phyloP scores from a whole-genome alignment of 2,329 filamentous ascomycete species.

The Biscogniauxia mediterranea region DNA sequence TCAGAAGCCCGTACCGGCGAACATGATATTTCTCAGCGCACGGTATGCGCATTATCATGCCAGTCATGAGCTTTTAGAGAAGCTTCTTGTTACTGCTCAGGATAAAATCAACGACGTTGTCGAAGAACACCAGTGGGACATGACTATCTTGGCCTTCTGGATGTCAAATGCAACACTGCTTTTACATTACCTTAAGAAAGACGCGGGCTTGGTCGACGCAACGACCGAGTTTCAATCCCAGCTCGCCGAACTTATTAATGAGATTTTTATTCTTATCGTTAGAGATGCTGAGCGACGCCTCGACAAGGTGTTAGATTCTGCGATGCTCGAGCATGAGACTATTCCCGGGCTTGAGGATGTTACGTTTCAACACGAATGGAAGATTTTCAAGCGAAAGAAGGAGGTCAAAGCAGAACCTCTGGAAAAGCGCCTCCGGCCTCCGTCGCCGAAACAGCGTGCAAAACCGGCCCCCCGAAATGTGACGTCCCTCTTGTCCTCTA shows the following conservation, averaged over 20 bases:
- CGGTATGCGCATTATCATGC: slow-evolving; percentile 97
- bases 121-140: slow-evolving; percentile 96
- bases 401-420: slow-evolving; percentile 87
- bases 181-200: slow-evolving; percentile 97
- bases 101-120: slow-evolving; percentile 96
- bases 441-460: slow-evolving; percentile 87
- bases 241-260: slow-evolving; percentile 90
- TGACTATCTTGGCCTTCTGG: slow-evolving; percentile 99
- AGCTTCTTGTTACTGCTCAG: slow-evolving; percentile 81
- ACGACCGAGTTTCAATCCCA: slow-evolving; percentile 91
- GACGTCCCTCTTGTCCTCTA: slow-evolving; percentile 91
- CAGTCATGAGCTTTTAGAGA: slow-evolving; percentile 76
- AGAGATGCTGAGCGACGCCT: slow-evolving; percentile 92
- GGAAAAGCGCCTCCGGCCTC: slow-evolving; percentile 88
- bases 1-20: slow-evolving; percentile 97
- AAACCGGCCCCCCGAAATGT: slow-evolving; percentile 94
- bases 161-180: slow-evolving; percentile 94
- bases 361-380: slow-evolving; percentile 98
- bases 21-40: slow-evolving; percentile 93
- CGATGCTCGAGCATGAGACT: slow-evolving; percentile 96
- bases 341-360: slow-evolving; percentile 97
- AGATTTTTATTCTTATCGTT: slow-evolving; percentile 97
- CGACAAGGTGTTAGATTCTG: slow-evolving; percentile 89
- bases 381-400: slow-evolving; percentile 87
- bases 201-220: slow-evolving; percentile 73